Evolutionary conservation across 495 filamentous ascomycete species (phyloP), one percentile per base, ranked within the genome.

Genomic region (Talaromyces adpressus): DNA sequence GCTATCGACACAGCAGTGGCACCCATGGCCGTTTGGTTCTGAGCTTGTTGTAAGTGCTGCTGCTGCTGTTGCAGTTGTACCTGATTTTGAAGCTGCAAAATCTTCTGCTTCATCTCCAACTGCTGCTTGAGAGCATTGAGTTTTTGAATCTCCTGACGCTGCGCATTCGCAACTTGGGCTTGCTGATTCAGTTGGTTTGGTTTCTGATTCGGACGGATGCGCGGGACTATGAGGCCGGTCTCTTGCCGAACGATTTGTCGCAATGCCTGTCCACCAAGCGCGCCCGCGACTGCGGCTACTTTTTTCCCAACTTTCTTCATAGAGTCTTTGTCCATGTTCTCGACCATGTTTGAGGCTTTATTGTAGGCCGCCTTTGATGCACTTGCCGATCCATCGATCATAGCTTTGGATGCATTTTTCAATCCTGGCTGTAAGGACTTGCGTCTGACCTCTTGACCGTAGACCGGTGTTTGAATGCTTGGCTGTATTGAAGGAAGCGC

Each of bases 31-130:
- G 56, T 29, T 36, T 58, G 56, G 6, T 23, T 32, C 6, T 58
- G 56, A 36, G 23, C 18, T 12, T 29, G 52, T 56, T 57, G 56
- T 25, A 23, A 6, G 1, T 58, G 56, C 16, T 58, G 56, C 29
- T 34, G 27, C 29, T 58, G 56, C 20, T 58, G 56, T 58, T 58
- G 56, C 27, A 36, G n/a, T 14, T 23, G 23, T 57, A 27, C 53
- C 16, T 57, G 53, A 25, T 47, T 20, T 18, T 62, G 60, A 32
- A 62, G 41, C 9, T 62, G 39, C 20, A 41, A 47, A 11, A 62
- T 62, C 45, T 62, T 51, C 16, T 62, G 60, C 29, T 29, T 49
- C 45, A 62, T 18, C 45, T 62, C 41, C 60, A 62, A 52, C 45
- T 62, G 45, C 4, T 36, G 18, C 23, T 52, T 25, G 16, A 62